phyloP scores from a whole-genome alignment of 2,329 filamentous ascomycete genomes.

The Aspergillus versicolor region DNA sequence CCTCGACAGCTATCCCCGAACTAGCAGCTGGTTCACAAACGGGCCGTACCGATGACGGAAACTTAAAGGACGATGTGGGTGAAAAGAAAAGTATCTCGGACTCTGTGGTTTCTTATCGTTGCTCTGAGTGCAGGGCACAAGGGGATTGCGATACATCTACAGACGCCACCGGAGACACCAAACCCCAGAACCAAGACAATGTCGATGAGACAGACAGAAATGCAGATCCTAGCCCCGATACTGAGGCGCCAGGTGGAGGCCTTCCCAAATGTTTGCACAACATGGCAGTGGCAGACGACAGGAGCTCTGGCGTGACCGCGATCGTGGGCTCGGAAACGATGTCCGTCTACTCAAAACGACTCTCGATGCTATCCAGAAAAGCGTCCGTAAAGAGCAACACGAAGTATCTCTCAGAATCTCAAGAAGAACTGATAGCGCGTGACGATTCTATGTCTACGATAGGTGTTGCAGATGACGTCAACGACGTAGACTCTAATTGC shows the following conservation, averaged over 20 bases:
- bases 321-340: conserved; percentile 38
- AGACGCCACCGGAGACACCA: conserved; percentile 5
- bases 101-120: conserved; percentile 19
- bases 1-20: conserved; percentile 22
- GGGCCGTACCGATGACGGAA: conserved; percentile 11
- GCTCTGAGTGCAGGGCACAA: conserved; percentile 20
- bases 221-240: not conserved
- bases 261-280: conserved; percentile 22
- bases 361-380: conserved; percentile 30
- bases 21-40: conserved; percentile 19
- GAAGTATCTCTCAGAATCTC: conserved; percentile 25
- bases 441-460: conserved; percentile 25
- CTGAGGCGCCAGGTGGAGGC: not conserved
- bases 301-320: conserved; percentile 68
- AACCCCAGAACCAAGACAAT: conserved; percentile 3
- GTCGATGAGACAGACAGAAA: not conserved
- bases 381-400: conserved; percentile 24
- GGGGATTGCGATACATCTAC: conserved; percentile 17
- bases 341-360: conserved; percentile 29
- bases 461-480: conserved; percentile 27
- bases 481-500: conserved; percentile 18
- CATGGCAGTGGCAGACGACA: conserved; percentile 42
- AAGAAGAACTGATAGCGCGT: conserved; percentile 36
- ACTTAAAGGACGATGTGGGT: conserved; percentile 16
- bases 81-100: conserved; percentile 26